A percentile compares a stretch with the other conserved stretches of the same genome.
Conservation (phyloP, 2,329 filamentous ascomycete genomes). For the Penicillium nordicum region DNA sequence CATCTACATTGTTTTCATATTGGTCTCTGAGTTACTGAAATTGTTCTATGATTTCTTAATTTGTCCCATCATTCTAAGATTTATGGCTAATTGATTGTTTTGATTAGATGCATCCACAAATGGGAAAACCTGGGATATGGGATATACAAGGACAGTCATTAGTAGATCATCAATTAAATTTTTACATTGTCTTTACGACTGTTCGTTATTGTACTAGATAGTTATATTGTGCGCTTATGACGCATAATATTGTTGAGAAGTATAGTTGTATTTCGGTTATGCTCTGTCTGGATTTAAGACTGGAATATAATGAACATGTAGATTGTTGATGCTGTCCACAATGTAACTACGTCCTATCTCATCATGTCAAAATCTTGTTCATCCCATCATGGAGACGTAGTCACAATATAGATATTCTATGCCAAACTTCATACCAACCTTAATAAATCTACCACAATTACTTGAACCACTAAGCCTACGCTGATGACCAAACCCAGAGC, state of each 20-base stretch:
- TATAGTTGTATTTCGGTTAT: not conserved
- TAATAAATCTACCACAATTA: constrained; percentile 16
- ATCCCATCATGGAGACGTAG: constrained; percentile 4
- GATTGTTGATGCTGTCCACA: no score
- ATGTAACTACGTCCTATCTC: not conserved
- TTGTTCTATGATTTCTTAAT: not conserved
- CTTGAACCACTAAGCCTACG: constrained; percentile 47
- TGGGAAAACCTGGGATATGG: not conserved
- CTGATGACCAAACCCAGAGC: constrained; percentile 53
- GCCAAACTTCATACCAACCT: not conserved
- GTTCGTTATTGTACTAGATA: no score
- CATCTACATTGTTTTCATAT: constrained; percentile 17
- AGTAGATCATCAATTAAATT: not conserved
- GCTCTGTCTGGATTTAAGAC: no score
- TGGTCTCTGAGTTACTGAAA: constrained; percentile 16
- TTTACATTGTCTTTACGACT: not conserved
- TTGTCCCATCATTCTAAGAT: not conserved
- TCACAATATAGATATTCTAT: not conserved
- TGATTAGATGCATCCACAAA: not conserved
- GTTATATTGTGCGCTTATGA: not conserved
- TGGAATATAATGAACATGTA: no score
- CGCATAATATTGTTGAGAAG: not conserved
- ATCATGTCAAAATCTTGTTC: not conserved
- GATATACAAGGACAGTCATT: not conserved
- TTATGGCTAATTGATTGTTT: not conserved